Evolutionary conservation across 352 stramenopile species (phyloP).

Genomic region (Phytophthora cryptogea): DNA sequence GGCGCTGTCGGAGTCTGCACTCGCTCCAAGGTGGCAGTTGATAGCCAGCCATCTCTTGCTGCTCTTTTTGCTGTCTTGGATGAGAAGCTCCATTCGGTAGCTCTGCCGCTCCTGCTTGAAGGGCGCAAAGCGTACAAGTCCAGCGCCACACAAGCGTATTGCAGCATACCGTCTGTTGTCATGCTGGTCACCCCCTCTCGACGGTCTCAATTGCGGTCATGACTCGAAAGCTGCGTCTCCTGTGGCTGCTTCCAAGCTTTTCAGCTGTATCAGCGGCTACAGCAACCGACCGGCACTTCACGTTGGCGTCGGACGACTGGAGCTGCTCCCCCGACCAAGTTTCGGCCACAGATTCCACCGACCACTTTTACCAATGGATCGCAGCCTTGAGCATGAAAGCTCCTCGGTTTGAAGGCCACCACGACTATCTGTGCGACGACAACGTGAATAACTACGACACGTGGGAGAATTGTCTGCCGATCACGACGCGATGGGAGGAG

Average conservation of each 20-base stretch:
- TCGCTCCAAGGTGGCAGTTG: too few species aligned
- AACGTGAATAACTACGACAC: slow-evolving; percentile 4
- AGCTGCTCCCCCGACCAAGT: slow-evolving; percentile 12
- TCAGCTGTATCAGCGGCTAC: neutral
- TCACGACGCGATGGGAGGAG: slow-evolving; percentile 29
- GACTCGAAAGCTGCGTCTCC: neutral
- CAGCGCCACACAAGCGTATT: neutral
- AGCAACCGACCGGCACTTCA: slow-evolving; percentile 2
- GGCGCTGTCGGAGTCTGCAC: slow-evolving; percentile 4
- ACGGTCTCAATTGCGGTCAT: neutral
- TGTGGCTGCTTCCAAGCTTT: neutral
- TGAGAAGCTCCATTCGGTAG: neutral
- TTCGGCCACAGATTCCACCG: slow-evolving; percentile 3
- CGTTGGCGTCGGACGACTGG: slow-evolving; percentile 21
- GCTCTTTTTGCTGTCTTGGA: too few species aligned
- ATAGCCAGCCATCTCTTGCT: neutral
- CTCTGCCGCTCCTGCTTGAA: neutral
- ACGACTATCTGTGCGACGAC: slow-evolving; percentile 26
- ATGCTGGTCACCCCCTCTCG: neutral
- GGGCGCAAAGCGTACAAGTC: neutral
- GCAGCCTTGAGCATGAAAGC: slow-evolving; percentile 1
- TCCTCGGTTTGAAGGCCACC: slow-evolving; percentile 23
- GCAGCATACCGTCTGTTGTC: neutral
- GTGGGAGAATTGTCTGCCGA: slow-evolving; percentile 48
- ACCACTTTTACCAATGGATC: slow-evolving; percentile 14